Base-by-base conservation (phyloP, 1,139 yeast genomes). In the Taphrina confusa region DNA sequence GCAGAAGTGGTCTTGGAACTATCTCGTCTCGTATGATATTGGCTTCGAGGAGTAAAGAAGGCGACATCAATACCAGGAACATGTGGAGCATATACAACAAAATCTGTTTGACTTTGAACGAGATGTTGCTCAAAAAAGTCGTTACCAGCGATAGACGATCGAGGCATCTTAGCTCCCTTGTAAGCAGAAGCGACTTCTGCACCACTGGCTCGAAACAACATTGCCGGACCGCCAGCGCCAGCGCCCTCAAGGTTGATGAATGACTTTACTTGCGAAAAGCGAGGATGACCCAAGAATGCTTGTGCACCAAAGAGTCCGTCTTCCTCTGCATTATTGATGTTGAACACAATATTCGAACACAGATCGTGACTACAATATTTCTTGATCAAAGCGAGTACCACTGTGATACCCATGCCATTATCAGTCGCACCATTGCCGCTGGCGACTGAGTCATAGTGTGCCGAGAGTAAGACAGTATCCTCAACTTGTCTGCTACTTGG, bases 201-300 rank as follows among this genome's bases (percentile, higher is more conserved):
- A 69, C 91, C 96, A 0, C 96, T 83, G 16, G 92, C 84, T 71
- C 97, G 79, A 72, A 91, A 89, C 49, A 91, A 75, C 36, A 87
- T 78, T 0, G 96, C 91, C 64, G 87, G 82, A 4, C 96, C 96
- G 27, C 96, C 96, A 2, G 95, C 87, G 2, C 97, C 97, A 0
- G 96, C 88, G n/a, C 97, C 97, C 75, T 91, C 97, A 65, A 91
- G 75, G 69, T 91, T 91, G 66, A 91, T 77, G 65, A 91, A 87
- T 66, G 80, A 85, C 46, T 77, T 77, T 2, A 86, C 82, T 14
- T 79, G 73, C 54, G 79, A 73, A 31, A 82, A 78, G 95, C 95
- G 89, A 14, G 87, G 84, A 70, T 90, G 96, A 36, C 76, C 70
- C 62, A 87, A 74, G 69, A 89, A 90, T 0, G 88, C 81, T 56